Conservation (phyloP, 352 stramenopile species). For the Globisporangium nunn region DNA sequence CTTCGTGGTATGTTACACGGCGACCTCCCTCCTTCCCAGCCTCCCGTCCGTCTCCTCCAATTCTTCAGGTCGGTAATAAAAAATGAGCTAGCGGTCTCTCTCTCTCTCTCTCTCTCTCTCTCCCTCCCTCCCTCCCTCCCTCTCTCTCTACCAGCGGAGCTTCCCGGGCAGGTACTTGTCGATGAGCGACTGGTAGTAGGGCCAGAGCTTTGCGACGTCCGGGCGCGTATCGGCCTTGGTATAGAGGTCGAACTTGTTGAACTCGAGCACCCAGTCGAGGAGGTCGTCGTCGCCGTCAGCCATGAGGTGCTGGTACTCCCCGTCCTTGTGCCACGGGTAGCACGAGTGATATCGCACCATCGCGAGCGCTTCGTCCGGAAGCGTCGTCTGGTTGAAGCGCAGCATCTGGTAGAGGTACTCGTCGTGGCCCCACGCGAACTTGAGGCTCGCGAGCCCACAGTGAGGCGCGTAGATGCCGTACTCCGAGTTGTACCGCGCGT, state of each 20-base stretch:
- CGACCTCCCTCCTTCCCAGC: too few species aligned
- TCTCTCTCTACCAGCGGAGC: slow-evolving; percentile 49
- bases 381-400: slow-evolving; percentile 80
- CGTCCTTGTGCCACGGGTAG: slow-evolving; percentile 93
- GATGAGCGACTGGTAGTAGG: slow-evolving; percentile 89
- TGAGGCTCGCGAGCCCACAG: slow-evolving; percentile 87
- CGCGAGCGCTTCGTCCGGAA: slow-evolving; percentile 85
- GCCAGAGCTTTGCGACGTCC: slow-evolving; percentile 84
- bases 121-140: too few species aligned
- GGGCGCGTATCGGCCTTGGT: slow-evolving; percentile 84
- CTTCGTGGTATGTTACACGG: too few species aligned
- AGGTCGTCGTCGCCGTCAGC: slow-evolving; percentile 77
- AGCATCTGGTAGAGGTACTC: slow-evolving; percentile 95
- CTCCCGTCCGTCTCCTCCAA: too few species aligned
- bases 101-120: too few species aligned
- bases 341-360: slow-evolving; percentile 94
- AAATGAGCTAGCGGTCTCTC: too few species aligned
- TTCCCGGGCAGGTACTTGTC: slow-evolving; percentile 87
- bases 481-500: slow-evolving; percentile 79
- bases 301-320: slow-evolving; percentile 88
- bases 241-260: slow-evolving; percentile 94
- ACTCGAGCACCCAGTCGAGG: slow-evolving; percentile 89
- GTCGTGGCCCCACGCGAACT: slow-evolving; percentile 90
- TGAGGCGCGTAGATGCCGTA: slow-evolving; percentile 85
- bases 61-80: too few species aligned